Evolutionary conservation across 2,329 filamentous ascomycete species (phyloP), one percentile per base, ranked within the genome.

Genomic region (Dothistroma pini): DNA sequence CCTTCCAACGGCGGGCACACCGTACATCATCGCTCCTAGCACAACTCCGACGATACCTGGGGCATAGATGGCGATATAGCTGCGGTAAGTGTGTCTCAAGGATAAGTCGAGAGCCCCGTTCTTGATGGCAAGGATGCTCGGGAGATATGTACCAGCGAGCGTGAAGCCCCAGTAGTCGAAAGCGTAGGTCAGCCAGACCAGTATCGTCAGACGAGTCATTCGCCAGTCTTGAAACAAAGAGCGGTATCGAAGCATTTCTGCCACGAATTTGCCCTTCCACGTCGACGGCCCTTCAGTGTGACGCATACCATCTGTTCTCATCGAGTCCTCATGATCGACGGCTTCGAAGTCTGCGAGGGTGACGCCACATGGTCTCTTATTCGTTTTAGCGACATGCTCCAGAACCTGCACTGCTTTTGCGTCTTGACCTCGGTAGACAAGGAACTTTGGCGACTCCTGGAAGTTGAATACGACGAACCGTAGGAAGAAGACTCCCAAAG

Each of bases 371-470:
- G 68, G 62, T 11, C 68, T 69, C 48, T 72, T 73, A 68, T 81
- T 81, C 68, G 76, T 75, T 41, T 75, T 73, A 5, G 78, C 77
- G 22, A 81, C 76, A 34, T 77, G 70, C 35, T 79, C 69, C 12
- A 81, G 68, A 1, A 78, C 76, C 31, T 72, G 69, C 41, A 86
- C 78, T 0, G 85, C 79, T 58, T 81, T 75, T 1, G 74, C 79
- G 57, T 87, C 84, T 21, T 78, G 71, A 10, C 83, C 83, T 16
- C 78, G 75, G 52, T 79, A 80, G 9, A 87, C 75, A 5, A 84
- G 76, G 65, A 83, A 87, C 67, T 87, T 87, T 0, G 85, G 84
- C 1, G 84, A 85, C 66, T 87, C 84, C 62, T 79, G 79, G 55
- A 87, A 81, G 5, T 76, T 75, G 66, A 87, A 81, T 35, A 86